Base-by-base conservation (phyloP, 352 stramenopile species). In the Pythium volutum region DNA sequence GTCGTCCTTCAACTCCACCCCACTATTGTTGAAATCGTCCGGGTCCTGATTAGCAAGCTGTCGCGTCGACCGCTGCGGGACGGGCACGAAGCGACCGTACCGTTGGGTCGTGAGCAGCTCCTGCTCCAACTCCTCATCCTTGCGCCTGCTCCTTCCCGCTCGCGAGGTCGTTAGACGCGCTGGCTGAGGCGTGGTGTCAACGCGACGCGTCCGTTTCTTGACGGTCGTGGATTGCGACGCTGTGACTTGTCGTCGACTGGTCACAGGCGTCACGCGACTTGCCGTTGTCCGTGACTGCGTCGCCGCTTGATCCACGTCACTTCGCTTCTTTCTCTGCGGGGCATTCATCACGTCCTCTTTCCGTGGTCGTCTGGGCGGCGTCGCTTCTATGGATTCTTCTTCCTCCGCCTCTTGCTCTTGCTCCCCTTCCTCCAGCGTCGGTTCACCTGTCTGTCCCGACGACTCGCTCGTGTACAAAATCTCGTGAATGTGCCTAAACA, bases 401-500 rank as follows among this genome's bases (percentile, higher is more conserved):
- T 42, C 16, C 29, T 33, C 29, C 4, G 29, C 4, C 4, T 23
- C 20, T 46, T 45, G 8, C 16, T 43, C 20, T 15, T 8, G 3
- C 18, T 31, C 15, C 0, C 42, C 34, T 8, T 55, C 55, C n/a
- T 61, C 27, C 2, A 52, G 11, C 16, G 25, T 39, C 4, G 29
- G 29, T 23, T 52, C 53, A 3, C n/a, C 14, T 23, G 34, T 15
- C 4, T 50, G 18, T 43, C 38, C 38, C 4, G 52, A 41, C 39
- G 39, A 50, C 26, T 59, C 52, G 62, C 76, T 71, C 51, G 75
- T 70, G 49, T 85, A 79, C 38, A 92, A 61, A 22, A 89, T 66
- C 3, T 69, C 61, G 33, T 84, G 80, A 8, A 92, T 79, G 16
- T 84, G 76, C 18, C 76, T 67, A 47, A 90, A 79, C 67, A 86